Conservation (phyloP, 1,284 basidiomycete genomes). For the Trichosporon coremiiforme region DNA sequence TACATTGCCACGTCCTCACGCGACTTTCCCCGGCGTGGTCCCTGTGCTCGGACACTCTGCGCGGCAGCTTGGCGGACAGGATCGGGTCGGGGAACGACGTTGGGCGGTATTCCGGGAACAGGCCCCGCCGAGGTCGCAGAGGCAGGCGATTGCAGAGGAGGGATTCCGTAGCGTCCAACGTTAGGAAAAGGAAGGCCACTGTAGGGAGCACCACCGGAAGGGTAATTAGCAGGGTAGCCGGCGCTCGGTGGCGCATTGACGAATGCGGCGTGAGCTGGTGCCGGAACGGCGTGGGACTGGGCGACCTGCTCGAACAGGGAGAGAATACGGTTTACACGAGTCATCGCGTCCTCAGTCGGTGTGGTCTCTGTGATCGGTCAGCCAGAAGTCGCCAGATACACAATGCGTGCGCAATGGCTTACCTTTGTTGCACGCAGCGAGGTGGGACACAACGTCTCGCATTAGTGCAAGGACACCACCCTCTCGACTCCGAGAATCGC, state of each 20-base stretch:
- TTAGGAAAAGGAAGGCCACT: conserved; percentile 22
- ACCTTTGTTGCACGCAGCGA: conserved; percentile 45
- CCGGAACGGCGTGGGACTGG: conserved; percentile 2
- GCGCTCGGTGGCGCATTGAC: conserved; percentile 10
- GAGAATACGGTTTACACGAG: conserved; percentile 22
- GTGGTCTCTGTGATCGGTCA: conserved; percentile 20
- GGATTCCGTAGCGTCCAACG: conserved; percentile 21
- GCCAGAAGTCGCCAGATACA: not conserved
- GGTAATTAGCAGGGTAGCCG: conserved; percentile 12
- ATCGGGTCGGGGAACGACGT: conserved; percentile 19
- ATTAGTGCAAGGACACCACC: conserved; percentile 39
- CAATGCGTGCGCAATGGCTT: conserved; percentile 24
- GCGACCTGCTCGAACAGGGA: conserved; percentile 25
- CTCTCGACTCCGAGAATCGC: conserved; percentile 40
- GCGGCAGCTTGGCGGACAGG: conserved; percentile 20
- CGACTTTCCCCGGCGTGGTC: conserved; percentile 13
- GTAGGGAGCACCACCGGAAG: conserved; percentile 15
- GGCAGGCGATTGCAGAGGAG: conserved; percentile 16
- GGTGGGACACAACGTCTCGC: conserved; percentile 45
- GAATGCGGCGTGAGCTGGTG: conserved; percentile 10
- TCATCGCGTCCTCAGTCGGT: conserved; percentile 16
- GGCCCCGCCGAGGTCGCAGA: conserved; percentile 10
- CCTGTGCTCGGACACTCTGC: conserved; percentile 11
- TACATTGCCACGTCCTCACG: conserved; percentile 15
- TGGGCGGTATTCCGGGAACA: conserved; percentile 10